A percentile compares a stretch with the other conserved stretches of the same genome.
These are phyloP conservation scores for Myxozyma lipomycoides DNA, from an alignment of 805 yeast genomes.

Conservation along the genomic window DNA sequence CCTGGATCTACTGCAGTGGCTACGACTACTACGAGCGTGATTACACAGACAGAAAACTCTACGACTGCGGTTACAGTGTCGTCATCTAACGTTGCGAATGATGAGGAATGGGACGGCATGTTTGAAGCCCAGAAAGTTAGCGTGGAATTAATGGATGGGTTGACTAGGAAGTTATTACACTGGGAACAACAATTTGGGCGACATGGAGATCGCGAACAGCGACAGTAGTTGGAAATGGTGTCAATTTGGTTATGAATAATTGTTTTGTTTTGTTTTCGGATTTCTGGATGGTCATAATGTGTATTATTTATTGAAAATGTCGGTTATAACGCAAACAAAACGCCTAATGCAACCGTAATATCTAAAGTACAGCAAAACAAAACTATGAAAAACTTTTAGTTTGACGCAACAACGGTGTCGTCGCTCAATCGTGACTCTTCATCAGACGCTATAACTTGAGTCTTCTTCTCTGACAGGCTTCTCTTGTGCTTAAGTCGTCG, in stretches of 20 bases:
- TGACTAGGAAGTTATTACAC: conserved; percentile 62
- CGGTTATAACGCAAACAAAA: background rate
- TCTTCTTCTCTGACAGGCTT: background rate
- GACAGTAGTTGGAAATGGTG: background rate
- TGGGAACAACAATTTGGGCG: conserved; percentile 79
- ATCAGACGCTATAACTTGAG: background rate
- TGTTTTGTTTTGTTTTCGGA: background rate
- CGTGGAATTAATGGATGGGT: conserved; percentile 60
- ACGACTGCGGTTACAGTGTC: background rate
- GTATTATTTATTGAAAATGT: background rate
- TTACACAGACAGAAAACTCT: background rate
- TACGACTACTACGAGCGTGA: conserved; percentile 2
- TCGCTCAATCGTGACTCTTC: background rate
- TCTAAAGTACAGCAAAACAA: background rate
- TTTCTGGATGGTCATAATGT: background rate
- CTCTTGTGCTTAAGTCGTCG: conserved; percentile 1
- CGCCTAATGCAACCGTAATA: background rate
- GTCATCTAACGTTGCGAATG: conserved; percentile 17
- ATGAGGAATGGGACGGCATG: conserved; percentile 39
- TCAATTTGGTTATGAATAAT: no score
- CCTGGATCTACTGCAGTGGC: background rate
- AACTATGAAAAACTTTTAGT: background rate
- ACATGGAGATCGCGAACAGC: conserved; percentile 34
- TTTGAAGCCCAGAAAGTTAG: conserved; percentile 56
- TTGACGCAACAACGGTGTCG: background rate